Conservation (phyloP, 1,284 basidiomycete genomes). For the Trichosporon sp. region DNA sequence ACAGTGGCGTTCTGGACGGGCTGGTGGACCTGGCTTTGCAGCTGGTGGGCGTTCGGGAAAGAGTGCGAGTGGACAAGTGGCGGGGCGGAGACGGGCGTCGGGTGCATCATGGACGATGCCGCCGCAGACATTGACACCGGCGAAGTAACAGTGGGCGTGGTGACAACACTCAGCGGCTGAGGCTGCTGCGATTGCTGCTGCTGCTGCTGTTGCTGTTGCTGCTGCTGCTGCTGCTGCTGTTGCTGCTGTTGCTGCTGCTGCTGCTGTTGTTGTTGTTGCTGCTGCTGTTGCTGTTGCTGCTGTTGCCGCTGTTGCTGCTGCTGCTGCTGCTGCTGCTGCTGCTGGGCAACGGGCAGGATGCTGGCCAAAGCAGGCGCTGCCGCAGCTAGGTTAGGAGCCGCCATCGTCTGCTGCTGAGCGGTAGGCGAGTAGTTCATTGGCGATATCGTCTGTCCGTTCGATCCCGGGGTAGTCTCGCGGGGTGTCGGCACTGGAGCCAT, state of each 20-base stretch:
- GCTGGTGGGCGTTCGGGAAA: constrained; percentile 46
- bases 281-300: neutral
- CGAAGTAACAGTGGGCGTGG: constrained; percentile 8
- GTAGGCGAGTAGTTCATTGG: constrained; percentile 27
- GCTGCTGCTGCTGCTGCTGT: neutral
- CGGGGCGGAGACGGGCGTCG: constrained; percentile 4
- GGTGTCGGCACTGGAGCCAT: constrained; percentile 35
- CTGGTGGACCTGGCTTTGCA: constrained; percentile 38
- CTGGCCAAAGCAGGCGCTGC: neutral
- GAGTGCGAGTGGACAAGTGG: constrained; percentile 45
- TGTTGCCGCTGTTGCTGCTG: neutral
- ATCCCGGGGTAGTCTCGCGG: constrained; percentile 26
- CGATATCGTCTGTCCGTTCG: constrained; percentile 29
- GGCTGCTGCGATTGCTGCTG: neutral
- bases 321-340: constrained; percentile 1
- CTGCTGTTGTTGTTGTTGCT: neutral
- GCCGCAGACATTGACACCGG: constrained; percentile 7
- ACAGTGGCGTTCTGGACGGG: constrained; percentile 9
- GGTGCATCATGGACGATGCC: constrained; percentile 8
- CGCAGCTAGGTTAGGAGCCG: neutral
- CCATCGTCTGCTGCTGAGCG: constrained; percentile 14
- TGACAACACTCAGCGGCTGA: neutral
- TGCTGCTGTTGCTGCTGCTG: neutral
- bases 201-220: neutral
- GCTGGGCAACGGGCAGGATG: neutral